Evolutionary conservation across 352 stramenopile genomes (phyloP), one percentile per base, ranked within the genome.

Genomic region (Phytophthora citrophthora): DNA sequence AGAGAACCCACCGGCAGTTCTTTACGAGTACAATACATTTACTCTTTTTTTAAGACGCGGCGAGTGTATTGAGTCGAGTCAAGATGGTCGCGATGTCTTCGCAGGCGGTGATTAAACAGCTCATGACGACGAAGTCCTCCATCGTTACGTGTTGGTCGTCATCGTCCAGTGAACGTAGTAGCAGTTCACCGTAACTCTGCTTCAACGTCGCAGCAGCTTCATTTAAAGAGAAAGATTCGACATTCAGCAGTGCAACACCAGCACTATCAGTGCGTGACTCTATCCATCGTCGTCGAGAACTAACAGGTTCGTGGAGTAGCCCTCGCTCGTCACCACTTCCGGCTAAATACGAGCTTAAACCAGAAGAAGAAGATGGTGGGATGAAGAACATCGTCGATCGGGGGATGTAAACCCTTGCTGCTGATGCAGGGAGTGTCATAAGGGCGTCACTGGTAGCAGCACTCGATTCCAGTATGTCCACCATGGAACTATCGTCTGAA

Each of bases 51-150:
- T 46, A 89, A 0, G 80, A 77, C 1, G 76, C 80, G 3, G 80
- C 76, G 9, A 89, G 63, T 4, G 69, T 74, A 54, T 83, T 88
- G 26, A 90, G 78, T 51, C 59, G 65, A 27, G 76, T 81, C 40
- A 90, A 57, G 23, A 72, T 79, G 29, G 63, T 58, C 1, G 78
- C 78, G 34, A 90, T 81, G 26, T 88, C 76, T 40, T 88, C 74
- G 34, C 66, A 80, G 11, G 70, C 59, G 47, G 64, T 77, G 48
- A 90, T 87, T 20, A 90, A 66, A 53, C 81, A 90, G 64, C 81
- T 90, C 74, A 87, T 90, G 60, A 86, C 58, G 50, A 88, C 82
- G 34, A 88, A 81, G 27, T 89, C 76, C 32, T 89, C 80, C 57
- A 89, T 84, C 0, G 76, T 70, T 15, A 84, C 60, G 50, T 72